Evolutionary conservation across 306 rosid genomes (phyloP).

Genomic region (Vicia villosa): DNA sequence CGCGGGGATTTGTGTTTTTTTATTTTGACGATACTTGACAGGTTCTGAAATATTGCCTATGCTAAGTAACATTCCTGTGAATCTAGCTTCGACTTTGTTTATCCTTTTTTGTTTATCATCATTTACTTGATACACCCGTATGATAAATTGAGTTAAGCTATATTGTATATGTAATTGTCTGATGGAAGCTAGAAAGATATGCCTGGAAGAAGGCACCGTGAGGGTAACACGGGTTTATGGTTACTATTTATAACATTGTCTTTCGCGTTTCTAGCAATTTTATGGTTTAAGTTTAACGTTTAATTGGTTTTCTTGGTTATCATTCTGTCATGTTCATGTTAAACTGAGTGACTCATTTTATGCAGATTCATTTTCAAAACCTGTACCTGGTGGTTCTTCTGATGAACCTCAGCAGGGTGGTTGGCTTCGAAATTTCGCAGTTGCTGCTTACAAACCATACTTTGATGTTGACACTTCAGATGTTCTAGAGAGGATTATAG

Average conservation of each 20-base stretch:
- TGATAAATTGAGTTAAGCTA: not conserved
- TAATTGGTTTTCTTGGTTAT: conserved; percentile 10
- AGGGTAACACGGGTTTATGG: conserved; percentile 6
- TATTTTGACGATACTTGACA: conserved; percentile 1
- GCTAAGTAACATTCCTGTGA: not conserved
- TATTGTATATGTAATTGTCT: conserved; percentile 6
- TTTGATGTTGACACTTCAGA: conserved; percentile 90
- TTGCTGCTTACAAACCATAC: conserved; percentile 81
- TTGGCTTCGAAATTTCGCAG: conserved; percentile 62
- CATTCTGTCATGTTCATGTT: conserved; percentile 23
- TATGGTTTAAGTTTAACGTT: not conserved
- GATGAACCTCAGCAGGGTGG: conserved; percentile 86
- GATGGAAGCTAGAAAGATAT: conserved; percentile 14
- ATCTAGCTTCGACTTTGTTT: conserved; percentile 8
- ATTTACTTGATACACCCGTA: not conserved
- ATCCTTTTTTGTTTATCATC: not conserved
- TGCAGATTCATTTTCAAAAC: conserved; percentile 90
- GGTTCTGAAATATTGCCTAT: not conserved
- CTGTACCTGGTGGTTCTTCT: conserved; percentile 77
- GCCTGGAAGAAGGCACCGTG: conserved; percentile 8
- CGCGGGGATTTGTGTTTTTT: not conserved
- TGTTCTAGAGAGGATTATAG: conserved; percentile 78
- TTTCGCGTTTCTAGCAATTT: conserved; percentile 1
- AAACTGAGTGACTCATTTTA: conserved; percentile 31
- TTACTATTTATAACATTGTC: conserved; percentile 6